A percentile compares a stretch with the other conserved stretches of the same genome.
Evolutionary conservation across 192 early-diverging fungal species (phyloP).

Genomic region (Piromyces sp.): DNA sequence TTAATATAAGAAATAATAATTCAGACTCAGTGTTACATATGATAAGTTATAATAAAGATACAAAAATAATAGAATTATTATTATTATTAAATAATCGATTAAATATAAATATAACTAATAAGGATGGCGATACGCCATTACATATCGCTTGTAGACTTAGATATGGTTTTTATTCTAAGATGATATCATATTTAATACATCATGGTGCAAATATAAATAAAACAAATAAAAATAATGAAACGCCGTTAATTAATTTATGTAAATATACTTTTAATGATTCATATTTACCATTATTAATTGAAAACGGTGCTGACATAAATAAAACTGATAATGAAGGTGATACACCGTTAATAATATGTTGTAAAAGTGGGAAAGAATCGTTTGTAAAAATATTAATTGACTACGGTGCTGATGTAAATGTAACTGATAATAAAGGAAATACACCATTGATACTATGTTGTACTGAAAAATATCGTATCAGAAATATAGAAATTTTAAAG

Average conservation of each 20-base stretch:
- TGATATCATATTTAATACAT: background rate
- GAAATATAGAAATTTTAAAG: background rate
- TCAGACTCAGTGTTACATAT: background rate
- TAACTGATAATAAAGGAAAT: background rate
- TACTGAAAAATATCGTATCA: background rate
- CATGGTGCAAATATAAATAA: background rate
- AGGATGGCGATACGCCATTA: background rate
- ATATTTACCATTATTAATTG: no score
- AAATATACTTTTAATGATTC: no score
- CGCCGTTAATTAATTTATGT: no score
- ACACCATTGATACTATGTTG: background rate
- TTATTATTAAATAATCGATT: no score
- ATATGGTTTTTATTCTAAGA: background rate
- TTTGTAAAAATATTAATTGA: no score
- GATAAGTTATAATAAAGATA: no score
- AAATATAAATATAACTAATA: background rate
- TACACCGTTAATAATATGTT: no score
- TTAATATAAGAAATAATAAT: background rate
- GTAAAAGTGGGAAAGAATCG: no score
- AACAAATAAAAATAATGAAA: no score
- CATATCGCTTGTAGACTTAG: background rate
- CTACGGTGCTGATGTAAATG: background rate
- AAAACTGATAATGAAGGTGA: no score
- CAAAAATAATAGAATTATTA: no score
- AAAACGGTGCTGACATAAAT: no score